These are phyloP conservation scores for Trichoderma polysporum DNA, from an alignment of 2,329 filamentous ascomycete species.

Conservation along the genomic window DNA sequence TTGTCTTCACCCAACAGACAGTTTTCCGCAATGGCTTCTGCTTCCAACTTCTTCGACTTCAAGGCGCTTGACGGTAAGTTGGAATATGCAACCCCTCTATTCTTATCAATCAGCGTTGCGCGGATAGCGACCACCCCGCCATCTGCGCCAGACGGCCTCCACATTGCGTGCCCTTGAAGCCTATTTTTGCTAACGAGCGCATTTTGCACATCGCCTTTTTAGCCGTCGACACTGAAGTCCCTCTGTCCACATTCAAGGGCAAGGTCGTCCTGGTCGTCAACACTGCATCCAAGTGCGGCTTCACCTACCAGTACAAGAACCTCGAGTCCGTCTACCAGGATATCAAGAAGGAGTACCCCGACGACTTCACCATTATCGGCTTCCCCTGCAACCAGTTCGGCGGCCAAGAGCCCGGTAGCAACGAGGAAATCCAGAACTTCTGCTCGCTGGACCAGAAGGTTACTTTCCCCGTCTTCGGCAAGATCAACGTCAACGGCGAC, in stretches of 20 bases:
- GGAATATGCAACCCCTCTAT: not conserved
- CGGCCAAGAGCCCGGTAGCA: conserved; percentile 78
- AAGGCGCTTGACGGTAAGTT: conserved; percentile 75
- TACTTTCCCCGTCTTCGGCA: conserved; percentile 84
- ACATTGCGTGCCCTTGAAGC: not conserved
- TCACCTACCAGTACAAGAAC: conserved; percentile 91
- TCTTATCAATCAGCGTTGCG: not conserved
- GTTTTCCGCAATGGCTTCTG: conserved; percentile 39
- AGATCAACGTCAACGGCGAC: conserved; percentile 91
- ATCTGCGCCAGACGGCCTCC: not conserved
- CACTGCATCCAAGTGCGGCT: conserved; percentile 97
- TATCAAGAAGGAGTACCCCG: conserved; percentile 65
- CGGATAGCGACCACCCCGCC: not conserved
- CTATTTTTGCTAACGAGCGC: conserved; percentile 2
- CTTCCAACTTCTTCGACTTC: conserved; percentile 72
- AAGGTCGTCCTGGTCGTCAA: conserved; percentile 97
- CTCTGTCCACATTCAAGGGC: conserved; percentile 72
- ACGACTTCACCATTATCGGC: conserved; percentile 83
- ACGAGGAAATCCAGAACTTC: conserved; percentile 79
- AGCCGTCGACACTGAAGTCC: conserved; percentile 62
- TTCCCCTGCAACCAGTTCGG: conserved; percentile 99
- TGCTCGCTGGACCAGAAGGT: conserved; percentile 84
- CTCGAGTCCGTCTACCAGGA: conserved; percentile 88
- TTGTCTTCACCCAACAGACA: not conserved
- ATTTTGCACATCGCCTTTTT: not conserved